Conservation (phyloP, 2,329 filamentous ascomycete genomes). For the Aspergillus sp. region DNA sequence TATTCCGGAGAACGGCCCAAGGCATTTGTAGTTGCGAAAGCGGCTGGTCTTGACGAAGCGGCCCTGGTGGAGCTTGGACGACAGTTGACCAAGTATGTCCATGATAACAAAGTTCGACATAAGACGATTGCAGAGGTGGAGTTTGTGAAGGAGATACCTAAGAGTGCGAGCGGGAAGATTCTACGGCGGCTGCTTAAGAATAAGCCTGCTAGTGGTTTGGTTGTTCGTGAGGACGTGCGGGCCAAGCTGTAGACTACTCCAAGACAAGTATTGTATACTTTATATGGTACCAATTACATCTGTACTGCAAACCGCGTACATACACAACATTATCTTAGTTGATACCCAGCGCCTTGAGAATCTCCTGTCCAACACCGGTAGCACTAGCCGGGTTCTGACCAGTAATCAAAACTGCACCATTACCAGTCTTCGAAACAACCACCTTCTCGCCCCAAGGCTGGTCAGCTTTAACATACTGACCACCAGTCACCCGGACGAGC, state of each 20-base stretch:
- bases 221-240: conserved; percentile 7
- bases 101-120: conserved; percentile 56
- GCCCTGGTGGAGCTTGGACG: conserved; percentile 19
- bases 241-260: conserved; percentile 1
- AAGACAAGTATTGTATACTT: too few species aligned
- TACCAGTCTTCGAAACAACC: conserved; percentile 25
- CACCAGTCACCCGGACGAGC: conserved; percentile 33
- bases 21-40: conserved; percentile 50
- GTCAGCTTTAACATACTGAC: conserved; percentile 38
- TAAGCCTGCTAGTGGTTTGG: conserved; percentile 3
- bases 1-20: conserved; percentile 51
- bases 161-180: conserved; percentile 70
- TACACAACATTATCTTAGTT: not conserved
- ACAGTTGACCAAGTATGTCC: conserved; percentile 55
- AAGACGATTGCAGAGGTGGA: conserved; percentile 35
- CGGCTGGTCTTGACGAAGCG: not conserved
- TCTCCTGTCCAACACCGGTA: conserved; percentile 36
- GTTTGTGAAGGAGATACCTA: conserved; percentile 52
- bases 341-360: conserved; percentile 27
- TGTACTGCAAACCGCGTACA: not conserved
- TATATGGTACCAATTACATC: not conserved
- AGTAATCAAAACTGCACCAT: conserved; percentile 36
- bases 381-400: conserved; percentile 45
- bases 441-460: conserved; percentile 42
- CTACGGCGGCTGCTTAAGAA: conserved; percentile 50